Conservation (phyloP, 768 basidiomycete genomes). For the Leccinum disarticulatum region DNA sequence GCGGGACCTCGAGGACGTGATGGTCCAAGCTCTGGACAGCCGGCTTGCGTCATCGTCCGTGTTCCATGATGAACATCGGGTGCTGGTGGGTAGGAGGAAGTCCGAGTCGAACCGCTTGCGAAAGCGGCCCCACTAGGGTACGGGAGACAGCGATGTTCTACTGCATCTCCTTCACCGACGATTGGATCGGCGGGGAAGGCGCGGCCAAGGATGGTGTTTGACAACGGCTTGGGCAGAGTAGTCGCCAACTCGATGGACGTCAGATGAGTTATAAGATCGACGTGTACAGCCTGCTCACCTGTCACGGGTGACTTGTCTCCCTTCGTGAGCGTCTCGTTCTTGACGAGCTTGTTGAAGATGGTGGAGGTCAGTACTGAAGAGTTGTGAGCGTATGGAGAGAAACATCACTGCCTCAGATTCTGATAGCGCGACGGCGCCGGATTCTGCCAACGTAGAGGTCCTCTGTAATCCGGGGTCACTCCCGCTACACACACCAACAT, state of each 20-base stretch:
- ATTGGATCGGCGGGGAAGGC: conserved; percentile 87
- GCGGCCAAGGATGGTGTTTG: conserved; percentile 65
- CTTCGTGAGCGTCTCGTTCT: conserved; percentile 84
- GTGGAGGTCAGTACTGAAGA: conserved; percentile 61
- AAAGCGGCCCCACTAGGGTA: too few relatives aligned
- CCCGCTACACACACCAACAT: too few relatives aligned
- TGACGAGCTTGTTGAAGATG: conserved; percentile 84
- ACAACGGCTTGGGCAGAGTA: conserved; percentile 93
- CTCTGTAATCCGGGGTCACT: too few relatives aligned
- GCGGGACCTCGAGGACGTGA: too few relatives aligned
- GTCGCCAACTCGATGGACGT: conserved; percentile 69
- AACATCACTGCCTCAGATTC: neutral
- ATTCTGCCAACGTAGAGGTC: too few relatives aligned
- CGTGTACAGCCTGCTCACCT: conserved; percentile 41
- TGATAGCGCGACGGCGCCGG: too few relatives aligned
- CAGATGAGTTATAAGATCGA: neutral
- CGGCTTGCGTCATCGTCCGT: too few relatives aligned
- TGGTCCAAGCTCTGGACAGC: too few relatives aligned
- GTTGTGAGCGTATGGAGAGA: neutral
- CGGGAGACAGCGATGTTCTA: conserved; percentile 39
- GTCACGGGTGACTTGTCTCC: conserved; percentile 92
- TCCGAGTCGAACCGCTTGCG: too few relatives aligned
- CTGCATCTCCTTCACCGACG: conserved; percentile 84
- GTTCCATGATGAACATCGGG: too few relatives aligned
- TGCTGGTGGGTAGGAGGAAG: too few relatives aligned